These are phyloP conservation scores for Dendrobium officinale DNA, from an alignment of 106 monocot genomes.

Conservation along the genomic window DNA sequence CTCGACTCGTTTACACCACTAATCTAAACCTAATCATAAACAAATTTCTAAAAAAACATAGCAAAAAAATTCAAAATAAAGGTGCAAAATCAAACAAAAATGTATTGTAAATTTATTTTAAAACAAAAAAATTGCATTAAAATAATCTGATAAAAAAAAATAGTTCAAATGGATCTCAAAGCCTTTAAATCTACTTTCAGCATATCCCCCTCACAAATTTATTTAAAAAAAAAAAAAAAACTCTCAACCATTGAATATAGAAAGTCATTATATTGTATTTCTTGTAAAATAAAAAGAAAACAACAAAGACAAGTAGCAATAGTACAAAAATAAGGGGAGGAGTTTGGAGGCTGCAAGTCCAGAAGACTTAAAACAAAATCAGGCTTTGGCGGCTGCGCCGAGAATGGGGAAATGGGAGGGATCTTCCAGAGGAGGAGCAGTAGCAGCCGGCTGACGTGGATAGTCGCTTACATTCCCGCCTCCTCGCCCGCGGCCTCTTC, in stretches of 20 bases:
- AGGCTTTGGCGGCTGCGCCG: conserved; percentile 10
- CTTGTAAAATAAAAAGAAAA: background rate
- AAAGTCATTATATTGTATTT: background rate
- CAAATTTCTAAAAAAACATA: too few relatives aligned
- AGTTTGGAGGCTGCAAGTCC: background rate
- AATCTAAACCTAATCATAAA: too few relatives aligned
- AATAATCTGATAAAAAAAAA: too few relatives aligned
- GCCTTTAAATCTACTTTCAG: too few relatives aligned
- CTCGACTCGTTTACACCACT: too few relatives aligned
- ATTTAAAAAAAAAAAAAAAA: too few relatives aligned
- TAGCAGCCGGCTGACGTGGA: background rate
- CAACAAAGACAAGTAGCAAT: background rate
- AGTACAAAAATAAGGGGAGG: background rate
- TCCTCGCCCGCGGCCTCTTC: conserved; percentile 6
- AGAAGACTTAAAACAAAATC: background rate
- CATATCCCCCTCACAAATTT: too few relatives aligned
- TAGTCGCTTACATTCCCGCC: background rate
- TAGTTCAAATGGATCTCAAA: too few relatives aligned
- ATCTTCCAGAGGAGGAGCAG: conserved; percentile 5
- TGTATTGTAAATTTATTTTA: too few relatives aligned
- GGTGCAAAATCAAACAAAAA: too few relatives aligned
- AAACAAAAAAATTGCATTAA: too few relatives aligned
- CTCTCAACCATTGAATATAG: background rate
- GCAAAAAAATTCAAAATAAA: too few relatives aligned
- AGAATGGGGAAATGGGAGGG: conserved; percentile 10